Evolutionary conservation across 164 flowering plant species (phyloP), one percentile per base, ranked within the genome.

Genomic region (Akebia trifoliata): DNA sequence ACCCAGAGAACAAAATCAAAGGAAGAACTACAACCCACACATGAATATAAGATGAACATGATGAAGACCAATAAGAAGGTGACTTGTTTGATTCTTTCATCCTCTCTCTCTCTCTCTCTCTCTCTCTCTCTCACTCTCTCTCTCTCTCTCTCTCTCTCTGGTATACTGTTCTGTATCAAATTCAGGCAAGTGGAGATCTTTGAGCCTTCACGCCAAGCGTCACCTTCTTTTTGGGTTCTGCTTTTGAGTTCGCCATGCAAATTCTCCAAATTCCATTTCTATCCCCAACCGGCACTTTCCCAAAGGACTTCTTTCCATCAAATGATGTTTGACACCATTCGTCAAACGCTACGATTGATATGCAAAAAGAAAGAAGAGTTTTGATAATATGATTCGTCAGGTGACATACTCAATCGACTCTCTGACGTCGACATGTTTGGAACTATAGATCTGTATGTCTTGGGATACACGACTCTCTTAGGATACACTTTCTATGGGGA

Each of bases 11-110:
- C 40, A 74, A 18, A 36, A 72, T 18, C 54, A 82, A 64, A 2
- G 78, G 76, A n/a, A n/a, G n/a, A 42, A 71, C 54, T 58, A 77
- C 50, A 35, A 72, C 63, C 57, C 69, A 36, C 37, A 77, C 5
- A 7, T 76, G 56, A 58, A 68, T 71, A 37, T 46, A 36, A 1
- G 80, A 70, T 34, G 72, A 50, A 17, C 69, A 64, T 8, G 67
- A 56, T 22, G 57, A 45, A 10, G 32, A 29, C 17, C 54, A 52
- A 58, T 70, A 70, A 21, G 59, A 31, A 21, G 32, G 47, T 40
- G 29, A 17, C 2, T 11, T 55, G 25, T 25, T 55, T 26, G 48
- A 29, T 32, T 37, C 22, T 32, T 63, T 2, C 45, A 22, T 47
- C 34, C 24, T 59, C 56, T 7, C 29, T 40, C 29, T 12, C 31